These are phyloP conservation scores for Cryphonectria naterciae DNA, from an alignment of 2,329 filamentous ascomycete genomes.

Conservation along the genomic window DNA sequence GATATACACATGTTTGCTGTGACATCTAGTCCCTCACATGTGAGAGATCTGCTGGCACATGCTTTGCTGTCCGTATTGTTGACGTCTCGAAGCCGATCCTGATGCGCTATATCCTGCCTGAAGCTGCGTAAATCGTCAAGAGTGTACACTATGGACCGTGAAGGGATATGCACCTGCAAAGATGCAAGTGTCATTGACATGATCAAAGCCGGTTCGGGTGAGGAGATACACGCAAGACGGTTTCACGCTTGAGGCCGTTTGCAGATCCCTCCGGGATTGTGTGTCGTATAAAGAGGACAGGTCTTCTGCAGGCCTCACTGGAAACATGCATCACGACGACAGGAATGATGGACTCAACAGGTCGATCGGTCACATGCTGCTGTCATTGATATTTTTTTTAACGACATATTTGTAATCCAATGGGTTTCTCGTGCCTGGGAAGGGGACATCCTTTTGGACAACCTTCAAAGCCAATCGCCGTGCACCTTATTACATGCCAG, in stretches of 20 bases:
- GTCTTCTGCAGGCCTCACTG: background rate
- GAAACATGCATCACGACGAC: background rate
- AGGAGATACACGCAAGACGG: background rate
- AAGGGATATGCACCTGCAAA: background rate
- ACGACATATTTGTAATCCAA: background rate
- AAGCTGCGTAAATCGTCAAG: too few relatives aligned
- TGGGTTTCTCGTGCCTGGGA: background rate
- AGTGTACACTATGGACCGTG: background rate
- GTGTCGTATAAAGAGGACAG: background rate
- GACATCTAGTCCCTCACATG: background rate
- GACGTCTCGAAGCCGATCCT: background rate
- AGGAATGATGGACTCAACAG: background rate
- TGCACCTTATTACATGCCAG: slow-evolving; percentile 33
- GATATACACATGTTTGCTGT: background rate
- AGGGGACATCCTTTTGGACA: background rate
- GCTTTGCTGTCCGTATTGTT: background rate
- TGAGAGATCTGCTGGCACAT: background rate
- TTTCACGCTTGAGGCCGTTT: background rate
- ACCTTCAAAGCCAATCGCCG: background rate
- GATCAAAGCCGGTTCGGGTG: background rate
- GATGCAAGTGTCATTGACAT: background rate
- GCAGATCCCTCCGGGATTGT: background rate
- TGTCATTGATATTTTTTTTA: background rate
- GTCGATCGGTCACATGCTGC: background rate
- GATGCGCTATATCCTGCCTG: background rate